A percentile compares a stretch with the other conserved stretches of the same genome.
Conservation (phyloP, 2,329 filamentous ascomycete species). For the Aspergillus jensenii region DNA sequence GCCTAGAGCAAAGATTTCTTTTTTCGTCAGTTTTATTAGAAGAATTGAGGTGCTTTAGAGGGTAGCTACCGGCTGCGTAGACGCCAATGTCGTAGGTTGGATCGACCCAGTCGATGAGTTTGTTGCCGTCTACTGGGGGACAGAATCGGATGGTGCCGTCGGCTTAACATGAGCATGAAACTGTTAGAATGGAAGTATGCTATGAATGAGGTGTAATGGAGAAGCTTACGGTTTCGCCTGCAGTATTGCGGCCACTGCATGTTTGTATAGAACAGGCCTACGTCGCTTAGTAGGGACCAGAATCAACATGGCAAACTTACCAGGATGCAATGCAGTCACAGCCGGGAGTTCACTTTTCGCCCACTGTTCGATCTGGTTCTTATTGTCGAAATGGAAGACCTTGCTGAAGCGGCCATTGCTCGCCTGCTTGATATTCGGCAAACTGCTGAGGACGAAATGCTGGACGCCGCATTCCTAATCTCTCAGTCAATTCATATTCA, state of each 20-base stretch:
- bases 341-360: neutral
- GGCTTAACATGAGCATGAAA: neutral
- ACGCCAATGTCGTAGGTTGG: constrained; percentile 18
- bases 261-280: neutral
- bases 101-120: constrained; percentile 19
- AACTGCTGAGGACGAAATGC: constrained; percentile 21
- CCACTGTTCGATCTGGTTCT: neutral
- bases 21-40: neutral
- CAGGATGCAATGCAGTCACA: neutral
- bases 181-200: neutral
- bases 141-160: constrained; percentile 18
- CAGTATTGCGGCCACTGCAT: neutral
- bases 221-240: neutral
- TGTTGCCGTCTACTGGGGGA: constrained; percentile 8
- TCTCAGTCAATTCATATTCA: too few species aligned
- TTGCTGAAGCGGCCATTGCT: constrained; percentile 4
- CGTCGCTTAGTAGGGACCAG: neutral
- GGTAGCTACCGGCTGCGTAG: constrained; percentile 17
- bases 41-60: too few species aligned
- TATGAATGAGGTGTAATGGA: neutral
- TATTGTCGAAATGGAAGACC: neutral
- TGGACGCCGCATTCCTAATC: neutral
- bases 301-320: neutral
- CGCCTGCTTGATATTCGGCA: constrained; percentile 16
- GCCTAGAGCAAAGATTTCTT: neutral